A percentile compares a stretch with the other conserved stretches of the same genome.
Evolutionary conservation across 768 basidiomycete species (phyloP).

Genomic region (Lentinula detonsa): DNA sequence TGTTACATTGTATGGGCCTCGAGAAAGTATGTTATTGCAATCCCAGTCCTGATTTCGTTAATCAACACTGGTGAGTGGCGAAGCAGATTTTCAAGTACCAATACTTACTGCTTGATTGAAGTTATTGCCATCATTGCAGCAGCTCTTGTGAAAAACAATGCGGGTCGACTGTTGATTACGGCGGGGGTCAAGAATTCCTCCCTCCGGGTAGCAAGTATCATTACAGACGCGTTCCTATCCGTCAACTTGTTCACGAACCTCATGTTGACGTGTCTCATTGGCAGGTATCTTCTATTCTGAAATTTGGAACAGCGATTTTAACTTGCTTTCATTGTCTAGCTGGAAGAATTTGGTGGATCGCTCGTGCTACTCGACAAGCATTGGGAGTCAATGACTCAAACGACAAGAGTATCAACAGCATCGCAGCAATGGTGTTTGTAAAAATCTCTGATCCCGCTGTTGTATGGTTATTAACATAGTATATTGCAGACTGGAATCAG

Average conservation of each 20-base stretch:
- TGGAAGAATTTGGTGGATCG: conserved; percentile 2
- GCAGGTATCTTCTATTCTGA: not conserved
- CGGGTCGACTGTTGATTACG: not conserved
- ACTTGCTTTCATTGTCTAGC: not conserved
- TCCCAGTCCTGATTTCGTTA: not conserved
- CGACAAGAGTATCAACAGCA: not conserved
- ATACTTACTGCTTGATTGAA: not conserved
- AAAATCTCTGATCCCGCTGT: not conserved
- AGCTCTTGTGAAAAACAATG: not conserved
- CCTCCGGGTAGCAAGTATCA: not conserved
- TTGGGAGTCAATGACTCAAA: not conserved
- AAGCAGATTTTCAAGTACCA: too few relatives aligned
- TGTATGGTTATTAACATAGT: not conserved
- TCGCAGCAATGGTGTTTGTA: not conserved
- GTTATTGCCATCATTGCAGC: not conserved
- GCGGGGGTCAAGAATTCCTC: not conserved
- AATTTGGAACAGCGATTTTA: not conserved
- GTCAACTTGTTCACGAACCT: not conserved
- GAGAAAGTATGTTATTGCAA: not conserved
- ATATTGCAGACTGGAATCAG: not conserved
- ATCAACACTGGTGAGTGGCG: not conserved
- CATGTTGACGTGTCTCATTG: not conserved
- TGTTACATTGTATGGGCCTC: not conserved
- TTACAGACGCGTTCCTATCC: not conserved
- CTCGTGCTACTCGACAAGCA: not conserved